Conservation (phyloP, 164 flowering plant genomes). For the Stephania cephalantha region DNA sequence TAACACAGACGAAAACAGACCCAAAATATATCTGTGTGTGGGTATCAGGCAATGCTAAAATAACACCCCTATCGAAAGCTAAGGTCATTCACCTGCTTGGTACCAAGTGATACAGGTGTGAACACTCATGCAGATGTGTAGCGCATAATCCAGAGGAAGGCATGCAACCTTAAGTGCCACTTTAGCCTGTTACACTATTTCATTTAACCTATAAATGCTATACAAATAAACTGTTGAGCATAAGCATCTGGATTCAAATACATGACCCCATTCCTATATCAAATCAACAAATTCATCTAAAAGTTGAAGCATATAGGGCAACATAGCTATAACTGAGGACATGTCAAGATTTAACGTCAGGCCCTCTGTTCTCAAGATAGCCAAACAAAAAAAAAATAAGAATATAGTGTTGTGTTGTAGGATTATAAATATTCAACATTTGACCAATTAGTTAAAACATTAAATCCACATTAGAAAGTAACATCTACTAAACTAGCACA, state of each 20-base stretch:
- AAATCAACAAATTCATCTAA: background rate
- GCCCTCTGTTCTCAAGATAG: background rate
- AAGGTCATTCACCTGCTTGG: background rate
- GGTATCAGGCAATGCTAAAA: too few relatives aligned
- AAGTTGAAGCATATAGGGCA: background rate
- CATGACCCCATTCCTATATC: background rate
- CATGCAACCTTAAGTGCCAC: too few relatives aligned
- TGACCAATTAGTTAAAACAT: background rate
- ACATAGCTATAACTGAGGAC: background rate
- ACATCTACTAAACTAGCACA: background rate
- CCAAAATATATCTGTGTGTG: too few relatives aligned
- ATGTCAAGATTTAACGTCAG: background rate
- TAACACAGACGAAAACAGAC: too few relatives aligned
- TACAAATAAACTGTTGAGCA: too few relatives aligned
- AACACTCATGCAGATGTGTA: background rate
- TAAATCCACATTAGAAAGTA: background rate
- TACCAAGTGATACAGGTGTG: background rate
- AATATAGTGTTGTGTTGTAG: too few relatives aligned
- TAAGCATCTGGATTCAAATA: background rate
- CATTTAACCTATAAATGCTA: too few relatives aligned
- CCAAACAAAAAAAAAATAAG: too few relatives aligned
- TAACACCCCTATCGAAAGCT: too few relatives aligned
- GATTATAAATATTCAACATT: too few relatives aligned
- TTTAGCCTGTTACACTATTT: too few relatives aligned
- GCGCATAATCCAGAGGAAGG: too few relatives aligned